phyloP scores from a whole-genome alignment of 129 eudicot genomes.

The Heracleum sosnowskyi region DNA sequence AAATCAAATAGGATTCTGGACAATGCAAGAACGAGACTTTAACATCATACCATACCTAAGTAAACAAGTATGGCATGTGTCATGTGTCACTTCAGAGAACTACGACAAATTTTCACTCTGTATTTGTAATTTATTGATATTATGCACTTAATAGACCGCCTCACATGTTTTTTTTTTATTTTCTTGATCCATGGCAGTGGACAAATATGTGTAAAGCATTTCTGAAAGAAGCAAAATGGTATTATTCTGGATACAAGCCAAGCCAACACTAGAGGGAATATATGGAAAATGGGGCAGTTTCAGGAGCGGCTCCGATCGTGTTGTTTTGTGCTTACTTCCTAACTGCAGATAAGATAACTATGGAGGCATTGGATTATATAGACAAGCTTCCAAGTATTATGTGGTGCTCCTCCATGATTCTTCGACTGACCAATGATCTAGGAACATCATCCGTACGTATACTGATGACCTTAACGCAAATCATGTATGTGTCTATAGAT shows the following conservation, averaged over 20 bases:
- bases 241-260: constrained; percentile 12
- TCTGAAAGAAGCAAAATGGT: background rate
- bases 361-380: background rate
- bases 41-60: constrained; percentile 12
- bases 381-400: constrained; percentile 7
- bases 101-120: background rate
- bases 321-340: constrained; percentile 6
- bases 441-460: constrained; percentile 23
- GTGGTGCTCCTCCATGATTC: constrained; percentile 3
- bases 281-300: constrained; percentile 22
- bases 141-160: background rate
- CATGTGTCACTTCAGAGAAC: background rate
- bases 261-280: constrained; percentile 21
- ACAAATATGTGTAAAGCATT: constrained; percentile 5
- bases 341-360: background rate
- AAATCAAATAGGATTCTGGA: constrained; percentile 8
- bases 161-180: background rate
- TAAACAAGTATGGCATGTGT: background rate
- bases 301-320: constrained; percentile 1
- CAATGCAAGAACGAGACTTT: constrained; percentile 11
- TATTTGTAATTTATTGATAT: too few species aligned
- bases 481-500: background rate
- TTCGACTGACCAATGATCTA: constrained; percentile 28
- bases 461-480: background rate
- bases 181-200: background rate